These are phyloP conservation scores for Trichoderma orchidacearum DNA, from an alignment of 495 filamentous ascomycete species.

Conservation along the genomic window DNA sequence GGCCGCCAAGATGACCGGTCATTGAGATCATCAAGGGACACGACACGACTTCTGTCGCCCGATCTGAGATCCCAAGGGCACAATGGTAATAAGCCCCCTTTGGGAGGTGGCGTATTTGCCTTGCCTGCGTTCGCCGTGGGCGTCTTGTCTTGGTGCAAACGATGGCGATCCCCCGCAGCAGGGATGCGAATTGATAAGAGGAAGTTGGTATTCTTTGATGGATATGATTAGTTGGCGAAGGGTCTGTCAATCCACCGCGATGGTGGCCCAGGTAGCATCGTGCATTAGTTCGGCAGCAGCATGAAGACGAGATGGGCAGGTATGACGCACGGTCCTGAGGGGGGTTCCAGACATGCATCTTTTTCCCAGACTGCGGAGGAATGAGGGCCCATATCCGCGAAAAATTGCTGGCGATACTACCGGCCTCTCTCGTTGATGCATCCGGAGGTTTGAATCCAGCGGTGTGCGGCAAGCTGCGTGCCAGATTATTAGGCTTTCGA, in stretches of 20 bases:
- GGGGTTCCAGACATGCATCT: neutral
- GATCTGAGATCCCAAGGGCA: neutral
- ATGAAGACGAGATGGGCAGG: neutral
- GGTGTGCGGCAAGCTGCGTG: neutral
- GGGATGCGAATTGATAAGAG: neutral
- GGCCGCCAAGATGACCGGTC: too few relatives aligned
- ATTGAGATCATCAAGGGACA: too few relatives aligned
- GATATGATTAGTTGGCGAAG: neutral
- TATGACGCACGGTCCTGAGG: neutral
- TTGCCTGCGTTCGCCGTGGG: neutral
- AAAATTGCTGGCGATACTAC: neutral
- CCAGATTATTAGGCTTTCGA: too few relatives aligned
- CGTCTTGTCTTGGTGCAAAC: neutral
- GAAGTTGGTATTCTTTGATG: neutral
- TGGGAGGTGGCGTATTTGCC: neutral
- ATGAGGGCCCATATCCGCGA: neutral
- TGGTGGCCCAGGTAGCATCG: neutral
- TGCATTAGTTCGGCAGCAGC: neutral
- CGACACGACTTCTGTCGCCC: neutral
- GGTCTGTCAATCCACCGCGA: neutral
- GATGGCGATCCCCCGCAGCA: neutral
- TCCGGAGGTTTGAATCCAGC: neutral
- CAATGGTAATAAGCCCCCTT: neutral
- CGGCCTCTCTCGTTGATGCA: neutral
- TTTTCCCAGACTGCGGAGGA: neutral